Conservation (phyloP, 768 basidiomycete genomes). For the Cystofilobasidium macerans region DNA sequence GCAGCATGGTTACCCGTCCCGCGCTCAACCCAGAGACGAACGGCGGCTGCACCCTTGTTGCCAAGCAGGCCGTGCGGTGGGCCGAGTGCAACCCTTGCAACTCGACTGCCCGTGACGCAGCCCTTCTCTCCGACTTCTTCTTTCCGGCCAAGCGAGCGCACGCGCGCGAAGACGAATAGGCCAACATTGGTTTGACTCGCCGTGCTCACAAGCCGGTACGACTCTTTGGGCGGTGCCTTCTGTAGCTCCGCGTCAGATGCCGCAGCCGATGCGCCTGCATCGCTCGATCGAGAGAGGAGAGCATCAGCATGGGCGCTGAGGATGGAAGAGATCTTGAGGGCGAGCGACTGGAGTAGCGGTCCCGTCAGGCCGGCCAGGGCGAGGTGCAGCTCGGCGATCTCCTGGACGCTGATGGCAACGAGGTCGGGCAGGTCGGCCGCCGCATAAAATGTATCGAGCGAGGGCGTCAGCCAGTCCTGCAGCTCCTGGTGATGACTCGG, state of each 20-base stretch:
- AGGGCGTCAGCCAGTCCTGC: background rate
- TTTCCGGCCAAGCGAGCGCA: conserved; percentile 39
- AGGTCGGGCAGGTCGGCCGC: conserved; percentile 51
- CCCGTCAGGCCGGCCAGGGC: conserved; percentile 56
- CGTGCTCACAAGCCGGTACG: conserved; percentile 66
- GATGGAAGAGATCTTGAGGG: conserved; percentile 29
- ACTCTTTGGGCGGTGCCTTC: conserved; percentile 41
- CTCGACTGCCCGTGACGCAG: conserved; percentile 45
- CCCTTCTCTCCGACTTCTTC: conserved; percentile 7
- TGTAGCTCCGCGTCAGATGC: conserved; percentile 29
- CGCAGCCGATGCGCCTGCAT: no score
- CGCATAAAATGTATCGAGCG: background rate
- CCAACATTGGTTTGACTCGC: conserved; percentile 79
- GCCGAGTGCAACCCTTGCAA: conserved; percentile 54
- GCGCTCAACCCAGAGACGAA: conserved; percentile 61
- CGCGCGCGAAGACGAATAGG: conserved; percentile 71
- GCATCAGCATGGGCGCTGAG: conserved; percentile 34
- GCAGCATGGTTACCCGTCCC: conserved; percentile 45
- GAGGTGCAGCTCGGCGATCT: conserved; percentile 77
- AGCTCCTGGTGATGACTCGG: background rate
- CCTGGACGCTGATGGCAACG: conserved; percentile 85
- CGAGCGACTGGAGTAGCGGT: conserved; percentile 48
- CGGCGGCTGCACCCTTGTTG: conserved; percentile 88
- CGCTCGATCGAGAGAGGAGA: conserved; percentile 19
- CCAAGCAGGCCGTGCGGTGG: conserved; percentile 64